Percentiles rank a stretch among this genome's conserved stretches.
Conservation (phyloP, 1,284 basidiomycete species). For the Entoloma clypeatum region DNA sequence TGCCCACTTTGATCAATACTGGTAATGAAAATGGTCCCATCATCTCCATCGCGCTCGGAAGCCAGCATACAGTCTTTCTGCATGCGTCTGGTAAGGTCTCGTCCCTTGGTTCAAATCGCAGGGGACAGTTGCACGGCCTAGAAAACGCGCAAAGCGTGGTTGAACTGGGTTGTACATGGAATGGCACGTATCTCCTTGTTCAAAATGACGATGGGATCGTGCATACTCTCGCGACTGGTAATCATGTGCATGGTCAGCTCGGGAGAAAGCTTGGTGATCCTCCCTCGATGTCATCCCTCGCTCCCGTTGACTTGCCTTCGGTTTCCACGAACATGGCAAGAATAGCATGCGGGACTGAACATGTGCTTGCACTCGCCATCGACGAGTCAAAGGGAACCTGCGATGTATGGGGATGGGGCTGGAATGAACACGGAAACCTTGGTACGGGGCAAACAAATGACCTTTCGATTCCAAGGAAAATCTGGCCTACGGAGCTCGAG, state of each 20-base stretch:
- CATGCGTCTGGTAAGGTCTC: slow-evolving; percentile 45
- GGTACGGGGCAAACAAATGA: slow-evolving; percentile 62
- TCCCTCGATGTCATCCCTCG: slow-evolving; percentile 10
- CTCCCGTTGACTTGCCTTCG: slow-evolving; percentile 35
- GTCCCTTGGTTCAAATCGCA: slow-evolving; percentile 64
- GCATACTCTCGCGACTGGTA: slow-evolving; percentile 54
- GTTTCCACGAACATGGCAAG: slow-evolving; percentile 15
- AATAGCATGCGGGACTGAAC: slow-evolving; percentile 74
- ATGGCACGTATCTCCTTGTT: slow-evolving; percentile 64
- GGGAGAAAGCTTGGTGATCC: slow-evolving; percentile 33
- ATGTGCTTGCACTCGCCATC: slow-evolving; percentile 54
- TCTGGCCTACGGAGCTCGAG: slow-evolving; percentile 43
- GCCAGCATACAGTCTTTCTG: slow-evolving; percentile 66
- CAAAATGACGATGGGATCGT: slow-evolving; percentile 19
- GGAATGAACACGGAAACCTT: slow-evolving; percentile 95
- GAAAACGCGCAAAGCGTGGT: slow-evolving; percentile 25
- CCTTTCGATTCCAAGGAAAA: slow-evolving; percentile 40
- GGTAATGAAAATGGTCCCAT: slow-evolving; percentile 28
- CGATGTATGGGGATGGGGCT: slow-evolving; percentile 82
- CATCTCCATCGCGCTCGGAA: slow-evolving; percentile 52
- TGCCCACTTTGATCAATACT: slow-evolving; percentile 33
- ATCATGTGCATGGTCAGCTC: slow-evolving; percentile 69
- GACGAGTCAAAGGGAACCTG: slow-evolving; percentile 9
- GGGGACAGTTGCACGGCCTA: slow-evolving; percentile 58
- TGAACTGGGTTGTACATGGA: slow-evolving; percentile 72